These are phyloP conservation scores for Chionographis japonica DNA, from an alignment of 106 monocot species.

Conservation along the genomic window DNA sequence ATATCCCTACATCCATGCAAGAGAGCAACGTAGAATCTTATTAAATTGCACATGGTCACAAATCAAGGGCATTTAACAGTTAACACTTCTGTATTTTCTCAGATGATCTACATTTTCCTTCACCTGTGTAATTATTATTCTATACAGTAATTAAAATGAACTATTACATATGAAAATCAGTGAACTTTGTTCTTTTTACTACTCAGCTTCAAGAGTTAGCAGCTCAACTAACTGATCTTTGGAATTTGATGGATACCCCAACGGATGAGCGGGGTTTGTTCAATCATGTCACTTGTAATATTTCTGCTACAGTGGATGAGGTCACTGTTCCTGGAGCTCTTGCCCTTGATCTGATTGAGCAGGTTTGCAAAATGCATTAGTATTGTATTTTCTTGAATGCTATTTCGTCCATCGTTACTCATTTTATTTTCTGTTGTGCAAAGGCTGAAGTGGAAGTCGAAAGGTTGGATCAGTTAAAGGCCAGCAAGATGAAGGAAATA, in stretches of 20 bases:
- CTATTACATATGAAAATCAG: neutral
- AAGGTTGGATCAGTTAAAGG: slow-evolving; percentile 73
- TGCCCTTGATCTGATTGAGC: slow-evolving; percentile 76
- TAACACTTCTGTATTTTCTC: too few species aligned
- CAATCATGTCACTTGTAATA: slow-evolving; percentile 69
- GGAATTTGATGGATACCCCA: slow-evolving; percentile 92
- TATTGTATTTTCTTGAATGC: neutral
- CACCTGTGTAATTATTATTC: too few species aligned
- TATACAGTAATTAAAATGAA: neutral
- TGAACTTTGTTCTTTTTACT: neutral
- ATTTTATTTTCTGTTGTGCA: neutral
- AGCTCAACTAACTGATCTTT: slow-evolving; percentile 52
- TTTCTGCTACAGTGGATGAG: slow-evolving; percentile 57
- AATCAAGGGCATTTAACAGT: too few species aligned
- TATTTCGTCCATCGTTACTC: neutral
- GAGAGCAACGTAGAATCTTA: too few species aligned
- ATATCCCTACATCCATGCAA: too few species aligned
- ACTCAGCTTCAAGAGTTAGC: slow-evolving; percentile 72
- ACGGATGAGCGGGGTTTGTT: slow-evolving; percentile 55
- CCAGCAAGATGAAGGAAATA: slow-evolving; percentile 92
- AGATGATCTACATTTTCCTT: too few species aligned
- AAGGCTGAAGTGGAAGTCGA: slow-evolving; percentile 92
- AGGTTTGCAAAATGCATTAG: slow-evolving; percentile 33
- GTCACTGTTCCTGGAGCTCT: slow-evolving; percentile 72
- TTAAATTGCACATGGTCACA: too few species aligned